Evolutionary conservation across 2,329 filamentous ascomycete species (phyloP).

Genomic region (Aspergillus jensenii): DNA sequence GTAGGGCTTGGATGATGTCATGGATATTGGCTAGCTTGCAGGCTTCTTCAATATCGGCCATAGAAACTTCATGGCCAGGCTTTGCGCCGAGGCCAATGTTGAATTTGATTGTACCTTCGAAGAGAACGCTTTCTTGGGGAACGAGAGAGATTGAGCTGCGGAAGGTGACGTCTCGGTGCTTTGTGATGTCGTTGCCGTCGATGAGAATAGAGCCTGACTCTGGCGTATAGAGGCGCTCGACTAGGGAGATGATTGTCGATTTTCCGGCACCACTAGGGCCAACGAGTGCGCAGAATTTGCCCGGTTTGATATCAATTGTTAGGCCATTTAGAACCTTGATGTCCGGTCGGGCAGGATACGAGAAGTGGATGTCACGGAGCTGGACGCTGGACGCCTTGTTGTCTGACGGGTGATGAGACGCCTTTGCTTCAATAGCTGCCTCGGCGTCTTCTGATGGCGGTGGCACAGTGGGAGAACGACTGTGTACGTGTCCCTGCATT

Average conservation of each 20-base stretch:
- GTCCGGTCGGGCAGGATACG: constrained; percentile 65
- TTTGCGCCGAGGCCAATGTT: constrained; percentile 47
- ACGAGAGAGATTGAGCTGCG: constrained; percentile 48
- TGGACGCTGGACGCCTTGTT: constrained; percentile 46
- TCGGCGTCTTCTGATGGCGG: constrained; percentile 8
- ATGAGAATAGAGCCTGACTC: constrained; percentile 52
- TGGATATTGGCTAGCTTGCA: constrained; percentile 70
- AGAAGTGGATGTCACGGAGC: constrained; percentile 62
- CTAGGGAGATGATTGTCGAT: constrained; percentile 61
- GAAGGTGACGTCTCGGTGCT: constrained; percentile 38
- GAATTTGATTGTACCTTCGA: constrained; percentile 49
- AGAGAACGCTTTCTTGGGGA: constrained; percentile 50
- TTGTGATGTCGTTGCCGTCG: constrained; percentile 51
- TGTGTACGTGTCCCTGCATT: constrained; percentile 25
- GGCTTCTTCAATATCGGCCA: constrained; percentile 64
- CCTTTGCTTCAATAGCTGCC: neutral
- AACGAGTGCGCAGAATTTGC: constrained; percentile 56
- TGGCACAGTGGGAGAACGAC: neutral
- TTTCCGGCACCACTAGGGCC: constrained; percentile 68
- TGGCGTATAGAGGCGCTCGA: constrained; percentile 57
- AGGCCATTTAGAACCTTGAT: constrained; percentile 59
- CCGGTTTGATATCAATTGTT: constrained; percentile 52
- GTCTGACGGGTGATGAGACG: neutral
- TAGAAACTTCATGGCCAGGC: constrained; percentile 55
- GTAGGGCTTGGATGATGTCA: constrained; percentile 63